A percentile compares a stretch with the other conserved stretches of the same genome.
These are phyloP conservation scores for Scalesia atractyloides DNA, from an alignment of 129 eudicot species.

Conservation along the genomic window DNA sequence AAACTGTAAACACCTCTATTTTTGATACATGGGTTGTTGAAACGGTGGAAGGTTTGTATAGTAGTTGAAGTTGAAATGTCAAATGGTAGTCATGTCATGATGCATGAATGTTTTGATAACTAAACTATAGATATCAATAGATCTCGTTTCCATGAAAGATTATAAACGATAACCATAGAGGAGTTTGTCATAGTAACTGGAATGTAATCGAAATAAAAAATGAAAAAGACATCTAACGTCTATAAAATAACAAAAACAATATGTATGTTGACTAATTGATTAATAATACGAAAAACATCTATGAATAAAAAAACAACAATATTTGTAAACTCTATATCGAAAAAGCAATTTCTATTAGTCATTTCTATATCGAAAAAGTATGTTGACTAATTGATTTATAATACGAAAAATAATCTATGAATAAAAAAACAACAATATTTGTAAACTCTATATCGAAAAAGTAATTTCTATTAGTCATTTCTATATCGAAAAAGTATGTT, in stretches of 20 bases:
- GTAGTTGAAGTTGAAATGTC: too few relatives aligned
- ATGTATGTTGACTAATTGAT: neutral
- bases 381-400: too few relatives aligned
- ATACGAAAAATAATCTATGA: neutral
- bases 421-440: neutral
- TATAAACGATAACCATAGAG: neutral
- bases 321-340: neutral
- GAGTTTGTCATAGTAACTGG: neutral
- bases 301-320: neutral
- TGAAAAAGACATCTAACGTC: too few relatives aligned
- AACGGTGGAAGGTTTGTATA: too few relatives aligned
- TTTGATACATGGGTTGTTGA: too few relatives aligned
- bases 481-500: too few relatives aligned
- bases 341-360: too few relatives aligned
- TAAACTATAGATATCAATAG: neutral
- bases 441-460: conserved; percentile 1
- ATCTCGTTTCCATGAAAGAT: neutral
- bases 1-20: too few relatives aligned
- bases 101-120: neutral
- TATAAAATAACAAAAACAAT: too few relatives aligned
- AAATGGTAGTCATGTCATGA: too few relatives aligned
- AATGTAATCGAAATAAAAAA: neutral
- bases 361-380: too few relatives aligned
- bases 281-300: neutral
- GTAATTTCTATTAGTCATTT: too few relatives aligned